These are phyloP conservation scores for Heritiera littoralis DNA, from an alignment of 345 rosid genomes.

Conservation along the genomic window DNA sequence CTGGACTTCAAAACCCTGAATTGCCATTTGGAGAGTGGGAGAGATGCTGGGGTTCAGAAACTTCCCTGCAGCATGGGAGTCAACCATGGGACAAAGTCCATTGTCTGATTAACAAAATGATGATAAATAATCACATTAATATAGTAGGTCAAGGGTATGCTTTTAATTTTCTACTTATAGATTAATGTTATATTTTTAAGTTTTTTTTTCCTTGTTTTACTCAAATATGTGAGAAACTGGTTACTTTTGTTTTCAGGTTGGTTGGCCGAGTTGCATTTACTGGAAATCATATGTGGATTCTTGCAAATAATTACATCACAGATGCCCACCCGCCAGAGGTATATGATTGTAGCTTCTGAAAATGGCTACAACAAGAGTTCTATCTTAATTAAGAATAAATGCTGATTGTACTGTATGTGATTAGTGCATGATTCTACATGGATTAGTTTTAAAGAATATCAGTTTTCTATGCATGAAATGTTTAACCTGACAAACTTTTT, in stretches of 20 bases:
- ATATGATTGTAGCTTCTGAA: slow-evolving; percentile 10
- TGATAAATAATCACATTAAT: slow-evolving; percentile 57
- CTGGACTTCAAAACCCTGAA: slow-evolving; percentile 33
- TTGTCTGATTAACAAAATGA: slow-evolving; percentile 71
- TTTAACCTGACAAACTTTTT: background rate
- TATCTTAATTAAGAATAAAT: background rate
- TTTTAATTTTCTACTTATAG: slow-evolving; percentile 5
- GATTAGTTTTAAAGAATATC: background rate
- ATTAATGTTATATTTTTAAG: slow-evolving; percentile 1
- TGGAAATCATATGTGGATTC: slow-evolving; percentile 85
- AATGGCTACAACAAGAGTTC: background rate
- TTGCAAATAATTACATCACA: slow-evolving; percentile 51
- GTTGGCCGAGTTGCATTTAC: slow-evolving; percentile 92
- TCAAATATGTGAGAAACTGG: slow-evolving; percentile 13
- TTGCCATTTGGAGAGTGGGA: slow-evolving; percentile 45
- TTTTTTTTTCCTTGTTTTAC: background rate
- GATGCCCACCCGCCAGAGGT: slow-evolving; percentile 79
- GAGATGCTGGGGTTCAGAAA: slow-evolving; percentile 38
- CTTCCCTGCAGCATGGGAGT: slow-evolving; percentile 32
- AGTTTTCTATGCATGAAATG: background rate
- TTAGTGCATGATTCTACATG: background rate
- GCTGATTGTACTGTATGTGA: background rate
- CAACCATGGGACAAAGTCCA: slow-evolving; percentile 48
- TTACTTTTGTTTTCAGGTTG: slow-evolving; percentile 47
- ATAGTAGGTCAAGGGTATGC: slow-evolving; percentile 90